Evolutionary conservation across 2,329 filamentous ascomycete species (phyloP), one percentile per base, ranked within the genome.

Genomic region (Lecanicillium sp.): DNA sequence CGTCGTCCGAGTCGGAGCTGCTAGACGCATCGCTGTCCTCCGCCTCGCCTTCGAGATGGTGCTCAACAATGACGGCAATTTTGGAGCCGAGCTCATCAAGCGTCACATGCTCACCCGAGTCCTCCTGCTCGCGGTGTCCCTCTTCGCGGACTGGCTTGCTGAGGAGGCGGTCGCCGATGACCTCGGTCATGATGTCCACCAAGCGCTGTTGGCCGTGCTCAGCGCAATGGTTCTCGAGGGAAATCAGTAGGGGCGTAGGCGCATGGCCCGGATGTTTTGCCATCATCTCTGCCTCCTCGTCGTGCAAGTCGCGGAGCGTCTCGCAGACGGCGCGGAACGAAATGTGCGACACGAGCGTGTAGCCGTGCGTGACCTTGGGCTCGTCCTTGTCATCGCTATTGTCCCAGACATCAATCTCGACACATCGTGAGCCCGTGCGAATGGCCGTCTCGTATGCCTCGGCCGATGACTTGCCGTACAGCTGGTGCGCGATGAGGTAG

Each of bases 321-420:
- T 82, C 74, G 55, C 80, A 84, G 0, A 84, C 79, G 3, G 64
- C 46, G 22, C 80, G 75, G 51, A 84, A 83, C 0, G 73, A 64
- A 17, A 84, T 76, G 49, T 82, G 63, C 8, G 78, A 82, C 4
- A 82, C 78, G 3, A 84, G 62, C 0, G 80, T 84, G 54, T 77
- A 84, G 2, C 80, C 80, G 51, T 84, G 80, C 0, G 80, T 84
- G 37, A 84, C 79, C 52, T 82, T 84, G 4, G 79, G 80, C 54
- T 84, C 80, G 9, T 77, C 68, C 29, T 59, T 60, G 48, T 81
- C 56, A 8, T 77, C 71, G 28, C 71, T 64, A 34, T 80, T 68
- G 49, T 85, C 79, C 81, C 81, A 86, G 2, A 77, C 81, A 51
- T 85, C 81, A 39, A 85, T 85, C 58, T 86, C 81, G 28, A 86